phyloP scores from a whole-genome alignment of 2,329 filamentous ascomycete species.

The Colletotrichum kahawae region DNA sequence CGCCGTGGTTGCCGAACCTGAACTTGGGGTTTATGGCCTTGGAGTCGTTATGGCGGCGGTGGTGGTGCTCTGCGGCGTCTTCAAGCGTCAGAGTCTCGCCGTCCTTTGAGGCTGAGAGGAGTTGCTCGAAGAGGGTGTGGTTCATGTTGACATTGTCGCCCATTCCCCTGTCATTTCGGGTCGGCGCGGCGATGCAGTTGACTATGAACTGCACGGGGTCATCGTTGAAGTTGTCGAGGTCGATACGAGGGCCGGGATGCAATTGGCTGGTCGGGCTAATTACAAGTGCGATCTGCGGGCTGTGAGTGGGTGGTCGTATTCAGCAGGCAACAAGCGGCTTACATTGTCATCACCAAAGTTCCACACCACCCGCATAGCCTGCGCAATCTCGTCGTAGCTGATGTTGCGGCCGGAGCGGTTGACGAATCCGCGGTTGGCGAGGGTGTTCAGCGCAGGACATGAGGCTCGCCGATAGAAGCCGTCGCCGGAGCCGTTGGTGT shows the following conservation, averaged over 20 bases:
- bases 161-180: background rate
- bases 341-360: background rate
- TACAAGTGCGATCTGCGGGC: background rate
- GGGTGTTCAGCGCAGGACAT: background rate
- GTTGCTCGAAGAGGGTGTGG: background rate
- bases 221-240: background rate
- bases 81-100: background rate
- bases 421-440: background rate
- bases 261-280: background rate
- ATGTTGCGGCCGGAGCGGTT: background rate
- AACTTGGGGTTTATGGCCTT: background rate
- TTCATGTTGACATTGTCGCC: background rate
- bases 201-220: background rate
- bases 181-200: background rate
- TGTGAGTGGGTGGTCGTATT: background rate
- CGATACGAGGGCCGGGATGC: background rate
- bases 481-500: background rate
- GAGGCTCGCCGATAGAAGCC: background rate
- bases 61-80: background rate
- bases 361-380: background rate
- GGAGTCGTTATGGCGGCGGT: background rate
- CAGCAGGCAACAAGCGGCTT: background rate
- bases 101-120: background rate
- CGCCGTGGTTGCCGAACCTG: background rate
- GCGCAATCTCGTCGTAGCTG: background rate